Conservation (phyloP, 208 protist species). For the Wallacemonas rigidus region DNA sequence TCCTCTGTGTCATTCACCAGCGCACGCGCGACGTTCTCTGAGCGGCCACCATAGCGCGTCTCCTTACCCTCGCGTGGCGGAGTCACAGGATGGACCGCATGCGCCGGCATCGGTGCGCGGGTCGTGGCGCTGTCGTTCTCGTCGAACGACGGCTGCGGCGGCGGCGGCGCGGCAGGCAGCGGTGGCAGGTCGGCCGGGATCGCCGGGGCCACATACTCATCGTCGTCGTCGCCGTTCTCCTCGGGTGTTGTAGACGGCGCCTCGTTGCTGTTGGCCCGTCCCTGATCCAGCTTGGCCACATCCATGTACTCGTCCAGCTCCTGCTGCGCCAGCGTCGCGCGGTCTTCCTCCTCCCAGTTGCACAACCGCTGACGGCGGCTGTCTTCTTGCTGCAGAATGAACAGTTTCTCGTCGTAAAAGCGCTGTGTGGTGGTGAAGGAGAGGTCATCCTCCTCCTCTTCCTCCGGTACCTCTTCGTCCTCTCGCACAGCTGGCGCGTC, state of each 20-base stretch:
- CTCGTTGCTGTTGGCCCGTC: conserved; percentile 17
- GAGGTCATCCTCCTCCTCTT: conserved; percentile 39
- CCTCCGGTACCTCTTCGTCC: conserved; percentile 10
- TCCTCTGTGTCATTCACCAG: not conserved
- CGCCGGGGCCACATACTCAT: conserved; percentile 21
- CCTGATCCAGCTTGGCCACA: conserved; percentile 4
- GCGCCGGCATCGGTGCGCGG: not conserved
- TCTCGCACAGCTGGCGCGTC: not conserved
- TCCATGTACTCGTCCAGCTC: conserved; percentile 35
- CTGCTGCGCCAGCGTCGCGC: conserved; percentile 34
- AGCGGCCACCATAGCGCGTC: conserved; percentile 12
- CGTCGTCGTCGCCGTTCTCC: conserved; percentile 14
- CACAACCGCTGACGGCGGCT: conserved; percentile 55
- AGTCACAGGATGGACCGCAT: not conserved
- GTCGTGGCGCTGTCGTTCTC: not conserved
- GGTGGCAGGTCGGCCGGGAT: conserved; percentile 19
- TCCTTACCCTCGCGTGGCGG: conserved; percentile 14
- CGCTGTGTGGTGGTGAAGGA: conserved; percentile 77
- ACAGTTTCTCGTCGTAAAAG: conserved; percentile 69
- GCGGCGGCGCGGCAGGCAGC: conserved; percentile 10
- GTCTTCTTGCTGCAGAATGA: conserved; percentile 57
- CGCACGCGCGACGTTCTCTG: not conserved
- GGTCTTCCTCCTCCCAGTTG: conserved; percentile 83
- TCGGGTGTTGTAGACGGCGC: conserved; percentile 13
- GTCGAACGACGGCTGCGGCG: not conserved